Percentiles rank a stretch among this genome's conserved stretches.
Conservation (phyloP, 1,139 yeast species). For the Pichia sp. region DNA sequence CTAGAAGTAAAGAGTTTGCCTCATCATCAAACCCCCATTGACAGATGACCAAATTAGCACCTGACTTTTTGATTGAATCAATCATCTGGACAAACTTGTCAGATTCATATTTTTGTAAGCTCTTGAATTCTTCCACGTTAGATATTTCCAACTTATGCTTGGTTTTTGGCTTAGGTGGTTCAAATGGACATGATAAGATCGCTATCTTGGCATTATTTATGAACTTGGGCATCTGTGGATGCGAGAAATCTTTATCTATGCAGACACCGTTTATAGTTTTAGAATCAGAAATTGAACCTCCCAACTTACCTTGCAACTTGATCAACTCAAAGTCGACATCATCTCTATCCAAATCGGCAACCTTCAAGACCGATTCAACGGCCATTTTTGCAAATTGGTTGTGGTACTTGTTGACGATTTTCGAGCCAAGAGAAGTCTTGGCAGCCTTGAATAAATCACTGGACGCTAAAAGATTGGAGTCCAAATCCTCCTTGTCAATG, state of each 20-base stretch:
- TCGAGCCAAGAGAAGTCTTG: constrained; percentile 89
- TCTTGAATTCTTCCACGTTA: constrained; percentile 86
- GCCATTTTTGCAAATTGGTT: constrained; percentile 96
- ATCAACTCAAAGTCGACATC: constrained; percentile 97
- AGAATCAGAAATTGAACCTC: constrained; percentile 88
- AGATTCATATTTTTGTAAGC: constrained; percentile 86
- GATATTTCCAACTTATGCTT: constrained; percentile 94
- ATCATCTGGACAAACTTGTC: constrained; percentile 91
- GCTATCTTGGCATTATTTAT: constrained; percentile 85
- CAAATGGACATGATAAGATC: constrained; percentile 95
- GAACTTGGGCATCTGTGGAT: constrained; percentile 93
- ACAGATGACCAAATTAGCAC: constrained; percentile 95
- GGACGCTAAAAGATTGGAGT: constrained; percentile 45
- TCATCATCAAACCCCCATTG: constrained; percentile 99
- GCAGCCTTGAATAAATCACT: constrained; percentile 80
- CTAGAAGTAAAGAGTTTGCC: constrained; percentile 87
- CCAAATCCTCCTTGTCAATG: constrained; percentile 36
- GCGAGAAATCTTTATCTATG: constrained; percentile 93
- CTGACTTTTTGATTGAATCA: constrained; percentile 75
- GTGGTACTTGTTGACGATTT: constrained; percentile 90
- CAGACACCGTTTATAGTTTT: constrained; percentile 84
- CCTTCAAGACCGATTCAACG: constrained; percentile 90
- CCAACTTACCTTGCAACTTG: constrained; percentile 92
- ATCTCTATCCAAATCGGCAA: constrained; percentile 84
- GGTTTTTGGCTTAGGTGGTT: constrained; percentile 99